Percentiles rank a stretch among this genome's conserved stretches.
Evolutionary conservation across 192 early-diverging fungal species (phyloP).

Genomic region (Entrophospora sp.): DNA sequence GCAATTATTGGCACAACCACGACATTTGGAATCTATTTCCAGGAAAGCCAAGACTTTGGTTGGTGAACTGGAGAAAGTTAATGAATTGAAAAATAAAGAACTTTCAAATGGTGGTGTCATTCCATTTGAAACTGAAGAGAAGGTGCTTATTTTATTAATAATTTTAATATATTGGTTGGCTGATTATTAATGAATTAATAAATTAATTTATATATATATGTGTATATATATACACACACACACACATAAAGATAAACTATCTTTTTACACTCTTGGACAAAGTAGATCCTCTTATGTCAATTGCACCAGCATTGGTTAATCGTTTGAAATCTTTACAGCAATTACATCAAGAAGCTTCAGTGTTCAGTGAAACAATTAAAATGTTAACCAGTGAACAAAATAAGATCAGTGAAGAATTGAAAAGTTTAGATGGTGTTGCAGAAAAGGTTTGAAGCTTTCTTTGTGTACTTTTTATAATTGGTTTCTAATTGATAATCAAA

Average conservation of each 20-base stretch:
- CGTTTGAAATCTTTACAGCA: constrained; percentile 69
- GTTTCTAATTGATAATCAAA: background rate
- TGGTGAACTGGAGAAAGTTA: constrained; percentile 58
- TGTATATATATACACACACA: too few species aligned
- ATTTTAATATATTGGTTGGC: too few species aligned
- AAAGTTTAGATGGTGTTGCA: constrained; percentile 50
- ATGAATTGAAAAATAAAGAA: constrained; percentile 52
- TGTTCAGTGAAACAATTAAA: constrained; percentile 65
- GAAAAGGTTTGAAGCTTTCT: constrained; percentile 33
- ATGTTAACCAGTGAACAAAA: constrained; percentile 63
- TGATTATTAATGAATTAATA: too few species aligned
- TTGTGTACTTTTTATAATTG: background rate
- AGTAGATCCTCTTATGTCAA: constrained; percentile 69
- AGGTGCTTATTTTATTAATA: constrained; percentile 13
- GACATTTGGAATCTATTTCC: constrained; percentile 55
- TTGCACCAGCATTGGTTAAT: constrained; percentile 70
- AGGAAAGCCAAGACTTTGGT: constrained; percentile 53
- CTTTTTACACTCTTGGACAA: constrained; percentile 62
- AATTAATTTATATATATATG: too few species aligned
- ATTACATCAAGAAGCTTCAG: constrained; percentile 74
- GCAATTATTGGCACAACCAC: constrained; percentile 58
- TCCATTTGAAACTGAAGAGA: constrained; percentile 31
- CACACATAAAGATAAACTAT: constrained; percentile 56
- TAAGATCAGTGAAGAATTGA: constrained; percentile 56
- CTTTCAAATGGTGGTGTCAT: constrained; percentile 32